Evolutionary conservation across 257 asterid genomes (phyloP), one percentile per base, ranked within the genome.

Genomic region (Plectranthus barbatus): DNA sequence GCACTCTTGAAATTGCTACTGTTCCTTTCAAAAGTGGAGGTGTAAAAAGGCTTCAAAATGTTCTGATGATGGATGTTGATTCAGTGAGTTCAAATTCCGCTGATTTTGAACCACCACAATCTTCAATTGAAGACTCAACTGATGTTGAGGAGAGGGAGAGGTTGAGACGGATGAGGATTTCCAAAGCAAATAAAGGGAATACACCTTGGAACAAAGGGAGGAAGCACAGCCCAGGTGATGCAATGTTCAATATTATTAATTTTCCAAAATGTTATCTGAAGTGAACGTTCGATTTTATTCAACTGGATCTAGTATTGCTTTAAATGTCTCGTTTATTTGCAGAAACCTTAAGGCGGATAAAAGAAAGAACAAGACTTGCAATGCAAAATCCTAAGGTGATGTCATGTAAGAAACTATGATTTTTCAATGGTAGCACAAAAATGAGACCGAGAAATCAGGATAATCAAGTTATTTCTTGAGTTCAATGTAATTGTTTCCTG

Each of bases 381-480:
- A 92, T 92, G 99, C 95, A 85, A 86, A 85, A 89, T 74, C 99
- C 99, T 83, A 90, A 92, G 96, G 99, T 89, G 99, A 92, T 79
- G 95, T 85, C 87, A 89, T 84, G 95, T 86, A 84, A 80, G 88
- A 69, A 62, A 72, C 68, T 41, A 39, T 19, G 72, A 73, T 67
- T 34, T 69, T 74, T 74, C 61, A 23, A 37, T 17, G 24, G 31
- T 51, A 58, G 46, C 55, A 26, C 42, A 60, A 23, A 54, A 54
- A 48, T 61, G 19, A 54, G 45, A 69, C 40, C 31, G 60, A 51
- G 56, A 70, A 40, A 42, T 56, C 37, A 62, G 49, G 77, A 67
- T 37, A 45, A 40, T 39, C 34, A 44, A 50, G 66, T 46, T 47
- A 47, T 59, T 44, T 59, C 53, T 53, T 52, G 40, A 65, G 31